These are phyloP conservation scores for Nicotiana knightiana DNA, from an alignment of 257 asterid species.

Conservation along the genomic window DNA sequence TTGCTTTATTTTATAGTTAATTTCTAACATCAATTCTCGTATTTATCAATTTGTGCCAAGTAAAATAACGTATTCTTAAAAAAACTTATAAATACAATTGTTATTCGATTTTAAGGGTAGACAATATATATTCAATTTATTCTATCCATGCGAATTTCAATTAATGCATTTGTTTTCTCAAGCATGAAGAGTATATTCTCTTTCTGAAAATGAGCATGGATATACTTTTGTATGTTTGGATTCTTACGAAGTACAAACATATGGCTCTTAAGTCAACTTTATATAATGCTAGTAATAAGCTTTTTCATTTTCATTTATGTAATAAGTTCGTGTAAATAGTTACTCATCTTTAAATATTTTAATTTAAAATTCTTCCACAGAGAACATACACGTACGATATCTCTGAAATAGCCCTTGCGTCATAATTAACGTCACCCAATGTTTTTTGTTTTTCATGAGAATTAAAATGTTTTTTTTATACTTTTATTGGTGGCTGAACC, in stretches of 20 bases:
- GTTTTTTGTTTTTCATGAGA: too few relatives aligned
- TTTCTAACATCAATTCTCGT: too few relatives aligned
- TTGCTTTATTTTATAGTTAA: too few relatives aligned
- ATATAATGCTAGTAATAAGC: too few relatives aligned
- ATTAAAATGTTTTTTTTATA: too few relatives aligned
- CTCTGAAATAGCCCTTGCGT: background rate
- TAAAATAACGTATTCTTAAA: too few relatives aligned
- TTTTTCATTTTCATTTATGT: too few relatives aligned
- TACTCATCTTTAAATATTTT: too few relatives aligned
- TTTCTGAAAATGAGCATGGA: background rate
- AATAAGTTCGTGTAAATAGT: background rate
- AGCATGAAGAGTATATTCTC: background rate
- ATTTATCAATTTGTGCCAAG: too few relatives aligned
- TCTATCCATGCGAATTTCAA: background rate
- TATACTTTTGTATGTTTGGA: background rate
- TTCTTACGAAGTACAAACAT: background rate
- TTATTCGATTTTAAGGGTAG: too few relatives aligned
- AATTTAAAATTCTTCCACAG: background rate
- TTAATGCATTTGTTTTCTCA: background rate
- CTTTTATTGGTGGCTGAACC: background rate
- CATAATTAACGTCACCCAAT: background rate
- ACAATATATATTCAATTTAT: background rate
- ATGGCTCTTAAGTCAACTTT: background rate
- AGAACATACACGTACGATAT: background rate
- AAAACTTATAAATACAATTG: too few relatives aligned